These are phyloP conservation scores for Colletotrichum tropicicola DNA, from an alignment of 2,329 filamentous ascomycete species.

Conservation along the genomic window DNA sequence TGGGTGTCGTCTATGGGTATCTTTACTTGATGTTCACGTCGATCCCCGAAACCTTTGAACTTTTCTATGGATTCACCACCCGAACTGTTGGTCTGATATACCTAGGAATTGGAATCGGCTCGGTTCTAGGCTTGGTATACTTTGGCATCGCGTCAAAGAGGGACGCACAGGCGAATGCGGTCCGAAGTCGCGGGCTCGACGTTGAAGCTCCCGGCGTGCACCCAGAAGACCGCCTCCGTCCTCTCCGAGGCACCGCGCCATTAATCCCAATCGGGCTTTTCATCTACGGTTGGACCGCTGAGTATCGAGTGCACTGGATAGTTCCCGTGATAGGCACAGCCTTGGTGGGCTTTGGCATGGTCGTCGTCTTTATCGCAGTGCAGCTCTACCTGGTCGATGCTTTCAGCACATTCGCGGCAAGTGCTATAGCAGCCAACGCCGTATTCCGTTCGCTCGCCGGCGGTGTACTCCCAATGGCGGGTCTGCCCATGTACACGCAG, in stretches of 20 bases:
- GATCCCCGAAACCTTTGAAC: background rate
- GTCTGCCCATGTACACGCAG: conserved; percentile 53
- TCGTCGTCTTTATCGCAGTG: conserved; percentile 8
- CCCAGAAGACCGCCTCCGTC: conserved; percentile 60
- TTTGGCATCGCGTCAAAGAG: conserved; percentile 31
- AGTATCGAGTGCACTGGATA: conserved; percentile 64
- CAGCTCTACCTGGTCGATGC: conserved; percentile 40
- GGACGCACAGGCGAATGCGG: conserved; percentile 29
- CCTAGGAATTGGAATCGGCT: conserved; percentile 32
- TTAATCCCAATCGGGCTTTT: conserved; percentile 64
- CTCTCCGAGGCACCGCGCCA: conserved; percentile 57
- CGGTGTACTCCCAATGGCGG: conserved; percentile 70
- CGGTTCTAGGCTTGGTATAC: conserved; percentile 24
- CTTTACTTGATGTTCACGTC: background rate
- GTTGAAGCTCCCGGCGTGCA: conserved; percentile 25
- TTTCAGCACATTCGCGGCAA: conserved; percentile 38
- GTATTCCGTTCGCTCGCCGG: conserved; percentile 67
- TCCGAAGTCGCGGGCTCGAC: conserved; percentile 27
- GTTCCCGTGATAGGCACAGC: conserved; percentile 66
- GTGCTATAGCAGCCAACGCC: conserved; percentile 39
- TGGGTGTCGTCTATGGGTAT: background rate
- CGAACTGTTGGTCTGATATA: conserved; percentile 34
- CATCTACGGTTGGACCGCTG: conserved; percentile 66
- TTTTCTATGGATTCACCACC: conserved; percentile 47
- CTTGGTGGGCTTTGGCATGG: conserved; percentile 56